Percentiles rank a stretch among this genome's conserved stretches.
These are phyloP conservation scores for Citrus hindsii DNA, from an alignment of 345 rosid species.

Conservation along the genomic window DNA sequence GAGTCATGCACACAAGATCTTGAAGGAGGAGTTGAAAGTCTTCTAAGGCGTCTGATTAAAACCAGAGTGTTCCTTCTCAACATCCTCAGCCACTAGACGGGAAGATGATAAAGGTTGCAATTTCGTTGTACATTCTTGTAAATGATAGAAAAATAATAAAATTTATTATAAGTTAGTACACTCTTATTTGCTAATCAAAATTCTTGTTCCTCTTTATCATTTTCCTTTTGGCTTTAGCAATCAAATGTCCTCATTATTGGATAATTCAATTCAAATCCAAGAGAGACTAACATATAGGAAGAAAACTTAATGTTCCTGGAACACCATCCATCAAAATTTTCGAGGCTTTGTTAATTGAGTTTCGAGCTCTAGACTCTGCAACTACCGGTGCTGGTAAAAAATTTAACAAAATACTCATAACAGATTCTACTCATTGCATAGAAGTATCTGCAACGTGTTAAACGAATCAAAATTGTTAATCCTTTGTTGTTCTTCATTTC, in stretches of 20 bases:
- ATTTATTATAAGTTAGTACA: neutral
- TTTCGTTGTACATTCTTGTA: neutral
- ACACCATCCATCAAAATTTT: neutral
- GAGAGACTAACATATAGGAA: no score
- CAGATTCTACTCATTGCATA: neutral
- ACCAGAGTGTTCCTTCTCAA: slow-evolving; percentile 21
- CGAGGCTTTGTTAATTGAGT: neutral
- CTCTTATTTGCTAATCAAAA: neutral
- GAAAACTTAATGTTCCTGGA: no score
- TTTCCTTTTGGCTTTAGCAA: neutral
- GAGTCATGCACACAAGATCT: slow-evolving; percentile 11
- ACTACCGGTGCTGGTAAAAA: neutral
- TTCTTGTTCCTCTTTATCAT: neutral
- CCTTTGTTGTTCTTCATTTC: neutral
- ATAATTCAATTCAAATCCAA: neutral
- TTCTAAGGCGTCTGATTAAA: slow-evolving; percentile 19
- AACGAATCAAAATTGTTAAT: no score
- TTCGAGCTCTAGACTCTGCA: no score
- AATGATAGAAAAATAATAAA: neutral
- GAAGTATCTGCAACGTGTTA: neutral
- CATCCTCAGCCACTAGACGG: slow-evolving; percentile 23
- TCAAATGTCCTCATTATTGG: neutral
- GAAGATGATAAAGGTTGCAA: neutral
- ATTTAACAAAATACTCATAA: no score
- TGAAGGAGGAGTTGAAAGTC: slow-evolving; percentile 12